Evolutionary conservation across 306 rosid species (phyloP).

Genomic region (Quercus cerris): DNA sequence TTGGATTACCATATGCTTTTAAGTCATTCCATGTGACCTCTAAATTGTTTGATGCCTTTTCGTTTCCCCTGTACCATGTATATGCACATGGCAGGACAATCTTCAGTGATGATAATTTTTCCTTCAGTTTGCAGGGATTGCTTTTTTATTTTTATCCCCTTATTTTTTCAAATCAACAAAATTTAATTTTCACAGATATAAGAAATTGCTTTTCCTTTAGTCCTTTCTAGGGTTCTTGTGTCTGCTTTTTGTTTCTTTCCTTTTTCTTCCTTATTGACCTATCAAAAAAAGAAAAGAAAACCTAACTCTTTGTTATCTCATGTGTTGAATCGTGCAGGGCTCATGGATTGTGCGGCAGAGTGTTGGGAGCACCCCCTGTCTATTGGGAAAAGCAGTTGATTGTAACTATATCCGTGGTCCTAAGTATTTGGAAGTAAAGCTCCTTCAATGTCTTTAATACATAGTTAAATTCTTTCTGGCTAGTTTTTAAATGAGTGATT

Average conservation of each 20-base stretch:
- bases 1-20: neutral
- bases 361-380: conserved; percentile 96
- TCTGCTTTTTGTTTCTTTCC: neutral
- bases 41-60: neutral
- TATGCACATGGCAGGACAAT: neutral
- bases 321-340: conserved; percentile 62
- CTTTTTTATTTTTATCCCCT: neutral
- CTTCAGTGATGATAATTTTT: neutral
- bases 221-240: neutral
- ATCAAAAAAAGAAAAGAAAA: neutral
- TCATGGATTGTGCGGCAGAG: conserved; percentile 99
- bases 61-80: neutral
- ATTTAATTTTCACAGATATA: neutral
- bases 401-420: conserved; percentile 93
- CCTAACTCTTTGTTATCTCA: neutral
- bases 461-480: neutral
- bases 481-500: conserved; percentile 20
- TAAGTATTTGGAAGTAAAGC: conserved; percentile 79
- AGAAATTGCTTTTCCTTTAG: neutral
- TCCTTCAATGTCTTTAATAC: conserved; percentile 7
- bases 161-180: neutral
- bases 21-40: neutral
- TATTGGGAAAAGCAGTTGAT: conserved; percentile 98
- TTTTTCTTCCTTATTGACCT: neutral
- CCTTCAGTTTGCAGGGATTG: neutral